Conservation (phyloP, 2,329 filamentous ascomycete genomes). For the Fusarium chuoi region DNA sequence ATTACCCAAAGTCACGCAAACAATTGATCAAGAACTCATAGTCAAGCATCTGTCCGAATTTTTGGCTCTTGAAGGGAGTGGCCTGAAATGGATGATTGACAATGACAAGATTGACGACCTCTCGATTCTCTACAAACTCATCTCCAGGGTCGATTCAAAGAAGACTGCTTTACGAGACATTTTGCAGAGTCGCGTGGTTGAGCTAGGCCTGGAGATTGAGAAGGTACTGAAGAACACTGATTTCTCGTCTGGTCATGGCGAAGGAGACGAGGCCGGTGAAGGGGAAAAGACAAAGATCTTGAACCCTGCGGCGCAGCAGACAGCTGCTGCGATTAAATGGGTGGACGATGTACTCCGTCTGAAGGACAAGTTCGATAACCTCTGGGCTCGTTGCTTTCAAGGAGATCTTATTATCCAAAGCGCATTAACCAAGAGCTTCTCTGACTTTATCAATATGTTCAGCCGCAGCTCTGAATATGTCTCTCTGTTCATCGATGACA, state of each 20-base stretch:
- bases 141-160: constrained; percentile 78
- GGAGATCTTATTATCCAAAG: constrained; percentile 82
- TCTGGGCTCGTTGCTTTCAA: constrained; percentile 79
- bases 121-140: constrained; percentile 81
- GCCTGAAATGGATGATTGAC: constrained; percentile 89
- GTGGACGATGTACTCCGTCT: constrained; percentile 88
- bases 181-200: constrained; percentile 78
- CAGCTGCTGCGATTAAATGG: constrained; percentile 90
- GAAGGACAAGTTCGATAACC: constrained; percentile 88
- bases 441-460: constrained; percentile 95
- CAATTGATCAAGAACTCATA: constrained; percentile 87
- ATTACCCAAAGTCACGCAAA: constrained; percentile 74
- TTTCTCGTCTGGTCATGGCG: constrained; percentile 56
- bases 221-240: constrained; percentile 67
- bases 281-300: constrained; percentile 50
- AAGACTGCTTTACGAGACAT: constrained; percentile 76
- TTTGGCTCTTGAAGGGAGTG: constrained; percentile 84
- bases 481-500: constrained; percentile 96
- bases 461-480: constrained; percentile 87
- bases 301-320: constrained; percentile 76
- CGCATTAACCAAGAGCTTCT: constrained; percentile 85
- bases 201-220: constrained; percentile 87
- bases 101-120: constrained; percentile 85
- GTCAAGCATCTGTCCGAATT: constrained; percentile 81
- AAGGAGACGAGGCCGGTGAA: constrained; percentile 60